These are phyloP conservation scores for Fermentozyma sake DNA, from an alignment of 1,139 yeast species.

Conservation along the genomic window DNA sequence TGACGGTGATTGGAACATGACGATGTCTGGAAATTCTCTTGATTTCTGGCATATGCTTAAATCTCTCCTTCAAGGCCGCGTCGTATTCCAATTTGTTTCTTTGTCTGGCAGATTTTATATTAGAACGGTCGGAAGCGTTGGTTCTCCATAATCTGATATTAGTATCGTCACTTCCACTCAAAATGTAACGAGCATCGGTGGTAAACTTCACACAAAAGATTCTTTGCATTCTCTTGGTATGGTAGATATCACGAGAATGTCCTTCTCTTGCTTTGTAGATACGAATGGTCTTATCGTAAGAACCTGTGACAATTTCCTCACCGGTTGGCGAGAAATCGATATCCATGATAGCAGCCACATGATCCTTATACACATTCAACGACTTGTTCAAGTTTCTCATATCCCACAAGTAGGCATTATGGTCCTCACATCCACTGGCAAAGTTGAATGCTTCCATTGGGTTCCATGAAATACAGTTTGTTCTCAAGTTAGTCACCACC, in stretches of 20 bases:
- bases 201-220: slow-evolving; percentile 80
- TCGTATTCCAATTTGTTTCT: slow-evolving; percentile 85
- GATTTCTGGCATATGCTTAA: slow-evolving; percentile 95
- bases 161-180: slow-evolving; percentile 95
- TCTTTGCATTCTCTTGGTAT: slow-evolving; percentile 96
- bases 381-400: slow-evolving; percentile 87
- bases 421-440: slow-evolving; percentile 92
- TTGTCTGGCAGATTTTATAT: slow-evolving; percentile 75
- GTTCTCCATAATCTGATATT: slow-evolving; percentile 92
- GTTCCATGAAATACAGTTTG: slow-evolving; percentile 90
- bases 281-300: slow-evolving; percentile 90
- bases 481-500: slow-evolving; percentile 75
- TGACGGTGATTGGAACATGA: slow-evolving; percentile 81
- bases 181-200: slow-evolving; percentile 81
- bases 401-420: slow-evolving; percentile 91
- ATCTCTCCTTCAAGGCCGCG: slow-evolving; percentile 85
- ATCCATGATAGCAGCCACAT: slow-evolving; percentile 93
- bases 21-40: slow-evolving; percentile 86
- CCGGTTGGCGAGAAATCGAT: slow-evolving; percentile 97
- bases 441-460: slow-evolving; percentile 97
- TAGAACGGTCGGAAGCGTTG: slow-evolving; percentile 77
- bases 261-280: slow-evolving; percentile 75
- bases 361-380: slow-evolving; percentile 85
- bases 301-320: slow-evolving; percentile 90
- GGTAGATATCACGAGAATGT: slow-evolving; percentile 91